phyloP scores from a whole-genome alignment of 2,329 filamentous ascomycete species.

The Westerdykella aurantiaca region DNA sequence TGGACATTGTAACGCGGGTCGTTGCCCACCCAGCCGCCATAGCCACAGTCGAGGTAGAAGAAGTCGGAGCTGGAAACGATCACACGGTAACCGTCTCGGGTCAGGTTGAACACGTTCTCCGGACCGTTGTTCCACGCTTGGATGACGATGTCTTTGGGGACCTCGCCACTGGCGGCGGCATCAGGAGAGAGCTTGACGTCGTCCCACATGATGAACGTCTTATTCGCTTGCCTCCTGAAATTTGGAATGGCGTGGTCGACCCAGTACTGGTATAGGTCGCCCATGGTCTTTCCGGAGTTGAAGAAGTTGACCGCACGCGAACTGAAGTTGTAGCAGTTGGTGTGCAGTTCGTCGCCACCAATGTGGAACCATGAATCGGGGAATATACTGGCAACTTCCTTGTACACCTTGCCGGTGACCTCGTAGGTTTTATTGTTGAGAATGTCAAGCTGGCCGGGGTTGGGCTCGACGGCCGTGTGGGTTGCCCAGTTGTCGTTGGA shows the following conservation, averaged over 20 bases:
- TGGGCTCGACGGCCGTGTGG: conserved; percentile 53
- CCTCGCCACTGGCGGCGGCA: conserved; percentile 41
- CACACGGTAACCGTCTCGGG: conserved; percentile 47
- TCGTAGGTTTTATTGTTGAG: conserved; percentile 53
- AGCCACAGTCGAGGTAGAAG: conserved; percentile 49
- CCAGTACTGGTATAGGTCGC: conserved; percentile 52
- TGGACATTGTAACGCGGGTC: conserved; percentile 53
- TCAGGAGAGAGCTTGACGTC: conserved; percentile 44
- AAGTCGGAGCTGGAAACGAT: conserved; percentile 54
- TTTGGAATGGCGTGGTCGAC: conserved; percentile 49
- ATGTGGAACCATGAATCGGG: conserved; percentile 52
- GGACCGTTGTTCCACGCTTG: conserved; percentile 53
- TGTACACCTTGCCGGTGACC: conserved; percentile 50
- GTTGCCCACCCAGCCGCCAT: conserved; percentile 51
- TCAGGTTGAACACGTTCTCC: conserved; percentile 48
- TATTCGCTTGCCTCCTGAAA: conserved; percentile 43
- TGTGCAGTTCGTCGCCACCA: conserved; percentile 52
- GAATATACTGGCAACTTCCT: conserved; percentile 48
- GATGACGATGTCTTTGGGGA: conserved; percentile 49
- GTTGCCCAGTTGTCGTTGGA: conserved; percentile 52
- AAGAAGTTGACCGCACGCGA: conserved; percentile 47
- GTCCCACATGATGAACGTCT: conserved; percentile 55
- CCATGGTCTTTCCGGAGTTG: conserved; percentile 45
- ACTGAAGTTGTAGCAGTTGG: conserved; percentile 55
- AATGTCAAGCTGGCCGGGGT: conserved; percentile 53